Percentiles rank a stretch among this genome's conserved stretches.
These are phyloP conservation scores for Artomyces pyxidatus DNA, from an alignment of 768 basidiomycete species.

Conservation along the genomic window DNA sequence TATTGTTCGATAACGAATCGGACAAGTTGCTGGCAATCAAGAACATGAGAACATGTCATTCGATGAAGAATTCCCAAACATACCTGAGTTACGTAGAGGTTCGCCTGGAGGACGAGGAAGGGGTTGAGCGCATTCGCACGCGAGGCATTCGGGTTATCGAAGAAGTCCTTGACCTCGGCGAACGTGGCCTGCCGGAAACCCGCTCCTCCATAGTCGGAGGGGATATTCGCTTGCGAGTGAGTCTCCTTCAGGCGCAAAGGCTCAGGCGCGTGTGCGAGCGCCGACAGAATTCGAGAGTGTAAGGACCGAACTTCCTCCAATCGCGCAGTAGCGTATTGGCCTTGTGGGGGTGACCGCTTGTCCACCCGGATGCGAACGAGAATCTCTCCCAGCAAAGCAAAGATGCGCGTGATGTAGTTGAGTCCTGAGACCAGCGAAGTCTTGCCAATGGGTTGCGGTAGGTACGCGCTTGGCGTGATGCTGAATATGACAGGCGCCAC, in stretches of 20 bases:
- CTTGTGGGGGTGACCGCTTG: conserved; percentile 78
- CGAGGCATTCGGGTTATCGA: conserved; percentile 84
- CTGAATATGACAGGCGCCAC: conserved; percentile 25
- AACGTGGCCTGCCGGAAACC: conserved; percentile 79
- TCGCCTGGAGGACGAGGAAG: conserved; percentile 88
- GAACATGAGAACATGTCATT: conserved; percentile 2
- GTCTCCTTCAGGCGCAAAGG: conserved; percentile 61
- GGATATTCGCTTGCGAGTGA: conserved; percentile 38
- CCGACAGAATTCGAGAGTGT: conserved; percentile 65
- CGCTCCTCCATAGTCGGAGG: conserved; percentile 56
- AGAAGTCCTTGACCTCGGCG: conserved; percentile 84
- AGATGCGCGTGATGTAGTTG: conserved; percentile 81
- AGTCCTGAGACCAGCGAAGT: conserved; percentile 81
- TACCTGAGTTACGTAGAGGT: conserved; percentile 89
- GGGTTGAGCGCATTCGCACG: conserved; percentile 81
- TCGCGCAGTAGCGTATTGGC: conserved; percentile 76
- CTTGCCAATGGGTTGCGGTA: conserved; percentile 82
- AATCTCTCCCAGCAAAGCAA: conserved; percentile 79
- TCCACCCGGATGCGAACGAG: conserved; percentile 81
- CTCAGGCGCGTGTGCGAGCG: conserved; percentile 70
- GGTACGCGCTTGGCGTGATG: conserved; percentile 77
- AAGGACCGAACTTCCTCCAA: conserved; percentile 80
- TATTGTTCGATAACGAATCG: conserved; percentile 92
- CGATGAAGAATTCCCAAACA: neutral
- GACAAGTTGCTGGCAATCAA: conserved; percentile 66